phyloP scores from a whole-genome alignment of 495 filamentous ascomycete species.

The Penicillium mononematosum region DNA sequence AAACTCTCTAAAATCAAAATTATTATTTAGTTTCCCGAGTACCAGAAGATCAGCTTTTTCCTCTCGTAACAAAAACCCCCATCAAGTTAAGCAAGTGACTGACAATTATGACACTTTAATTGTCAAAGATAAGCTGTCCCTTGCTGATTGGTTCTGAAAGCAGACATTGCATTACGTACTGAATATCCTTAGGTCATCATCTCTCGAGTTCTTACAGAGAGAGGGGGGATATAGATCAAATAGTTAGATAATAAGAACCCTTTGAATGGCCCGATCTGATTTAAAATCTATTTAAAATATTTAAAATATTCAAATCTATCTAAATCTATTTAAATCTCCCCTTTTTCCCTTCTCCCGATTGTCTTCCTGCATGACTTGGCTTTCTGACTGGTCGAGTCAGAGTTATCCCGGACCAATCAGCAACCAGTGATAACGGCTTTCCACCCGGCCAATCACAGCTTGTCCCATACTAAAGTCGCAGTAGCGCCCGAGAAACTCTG shows the following conservation, averaged over 20 bases:
- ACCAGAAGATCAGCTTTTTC: constrained; percentile 30
- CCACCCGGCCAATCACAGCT: constrained; percentile 14
- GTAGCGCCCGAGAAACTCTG: constrained; percentile 12
- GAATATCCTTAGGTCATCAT: constrained; percentile 13
- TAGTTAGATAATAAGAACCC: constrained; percentile 11
- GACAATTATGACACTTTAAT: constrained; percentile 24
- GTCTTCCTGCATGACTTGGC: neutral
- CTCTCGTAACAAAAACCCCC: constrained; percentile 29
- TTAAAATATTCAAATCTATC: too few relatives aligned
- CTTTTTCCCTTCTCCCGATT: neutral
- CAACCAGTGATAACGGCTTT: constrained; percentile 16
- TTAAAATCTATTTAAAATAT: too few relatives aligned
- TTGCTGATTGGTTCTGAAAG: constrained; percentile 22
- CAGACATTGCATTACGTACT: constrained; percentile 30
- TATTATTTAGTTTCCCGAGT: neutral
- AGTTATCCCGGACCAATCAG: constrained; percentile 19
- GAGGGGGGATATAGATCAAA: neutral
- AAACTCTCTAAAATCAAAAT: neutral
- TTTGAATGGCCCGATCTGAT: too few relatives aligned
- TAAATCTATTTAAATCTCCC: neutral
- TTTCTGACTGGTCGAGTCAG: neutral
- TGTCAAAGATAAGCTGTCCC: constrained; percentile 30
- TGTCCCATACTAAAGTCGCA: constrained; percentile 5
- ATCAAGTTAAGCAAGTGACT: constrained; percentile 2
- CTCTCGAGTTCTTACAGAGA: neutral